Evolutionary conservation across 2,329 filamentous ascomycete species (phyloP), one percentile per base, ranked within the genome.

Genomic region (Coniochaeta prunicola): DNA sequence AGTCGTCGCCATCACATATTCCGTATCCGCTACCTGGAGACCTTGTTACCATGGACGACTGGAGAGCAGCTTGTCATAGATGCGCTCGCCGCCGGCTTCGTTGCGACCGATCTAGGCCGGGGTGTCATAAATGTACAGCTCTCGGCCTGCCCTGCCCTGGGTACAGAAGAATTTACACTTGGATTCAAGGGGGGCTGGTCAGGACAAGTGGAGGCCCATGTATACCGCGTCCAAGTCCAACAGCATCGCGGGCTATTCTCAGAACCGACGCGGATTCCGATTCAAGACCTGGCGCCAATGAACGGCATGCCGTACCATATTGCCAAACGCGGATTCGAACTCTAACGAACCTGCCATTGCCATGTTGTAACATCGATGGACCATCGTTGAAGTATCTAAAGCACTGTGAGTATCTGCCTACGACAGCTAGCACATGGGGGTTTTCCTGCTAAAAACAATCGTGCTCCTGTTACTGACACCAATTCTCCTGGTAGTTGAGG

Each of bases 401-500:
- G 45, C 45, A 50, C 26, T 50, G 45, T 50, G n/a, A 26, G 45
- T n/a, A n/a, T n/a, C n/a, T 38, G 36, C 17, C 36, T n/a, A 38
- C 2, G 9, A n/a, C 36, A 15, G 15, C 6, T 4, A n/a, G 15
- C 9, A 4, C 3, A 38, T 15, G 17, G 12, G 33, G 12, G 15
- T 38, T 38, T 17, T 38, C n/a, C 36, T 38, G 9, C 36, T 38
- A 6, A n/a, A 5, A 17, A 17, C 15, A 5, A 4, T 38, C 4
- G 5, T 17, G 5, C 3, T 15, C 36, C 36, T 38, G 36, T 38
- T 17, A 50, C 21, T 26, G 12, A 50, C 45, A 9, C 21, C 7
- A n/a, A 6, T 38, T 50, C 45, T 45, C 78, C 79, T 0, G 72
- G 76, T 57, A 80, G 73, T 80, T 72, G 68, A 75, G 67, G 66